Evolutionary conservation across 306 rosid species (phyloP), one percentile per base, ranked within the genome.

Genomic region (Myrica gale): DNA sequence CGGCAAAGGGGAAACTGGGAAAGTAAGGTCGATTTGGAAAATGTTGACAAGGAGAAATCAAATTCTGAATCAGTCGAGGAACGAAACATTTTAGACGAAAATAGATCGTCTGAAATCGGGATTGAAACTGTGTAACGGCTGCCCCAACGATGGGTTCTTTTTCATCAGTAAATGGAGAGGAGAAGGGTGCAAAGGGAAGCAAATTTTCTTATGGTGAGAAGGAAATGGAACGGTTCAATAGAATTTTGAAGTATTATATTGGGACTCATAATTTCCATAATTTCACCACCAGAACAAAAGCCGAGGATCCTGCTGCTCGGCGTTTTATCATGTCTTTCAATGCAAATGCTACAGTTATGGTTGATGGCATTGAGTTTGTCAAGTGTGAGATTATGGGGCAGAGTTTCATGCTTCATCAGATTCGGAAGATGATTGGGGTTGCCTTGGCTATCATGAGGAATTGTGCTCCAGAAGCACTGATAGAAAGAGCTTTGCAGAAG

Each of bases 381-480:
- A 94, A 90, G 85, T 94, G 98, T 55, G 98, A 87, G 76, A 91
- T 94, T 76, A 89, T 90, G 77, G 98, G 98, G 45, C 97, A 94
- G 85, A 94, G 98, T 86, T 94, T 94, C 92, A 94, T 94, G 97
- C 98, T 92, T 87, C 97, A 94, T 86, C 98, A 94, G 80, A 94
- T 94, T 74, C 86, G 97, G 68, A 90, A 94, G 85, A 84, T 92
- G 97, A 91, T 94, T 6, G 98, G 98, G 82, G 84, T 94, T 73
- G 96, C 96, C 0, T 97, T 90, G 82, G 97, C 97, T 66, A 83
- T 92, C 76, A 89, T 92, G 95, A 84, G 98, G 80, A 88, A 89
- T 52, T 86, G 89, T 79, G 91, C 92, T 71, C 89, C 90, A 0
- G 93, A 94, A 85, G 88, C 96, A 12, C 86, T 92, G 77, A 73